Conservation (phyloP, 129 eudicot genomes). For the Centella asiatica region DNA sequence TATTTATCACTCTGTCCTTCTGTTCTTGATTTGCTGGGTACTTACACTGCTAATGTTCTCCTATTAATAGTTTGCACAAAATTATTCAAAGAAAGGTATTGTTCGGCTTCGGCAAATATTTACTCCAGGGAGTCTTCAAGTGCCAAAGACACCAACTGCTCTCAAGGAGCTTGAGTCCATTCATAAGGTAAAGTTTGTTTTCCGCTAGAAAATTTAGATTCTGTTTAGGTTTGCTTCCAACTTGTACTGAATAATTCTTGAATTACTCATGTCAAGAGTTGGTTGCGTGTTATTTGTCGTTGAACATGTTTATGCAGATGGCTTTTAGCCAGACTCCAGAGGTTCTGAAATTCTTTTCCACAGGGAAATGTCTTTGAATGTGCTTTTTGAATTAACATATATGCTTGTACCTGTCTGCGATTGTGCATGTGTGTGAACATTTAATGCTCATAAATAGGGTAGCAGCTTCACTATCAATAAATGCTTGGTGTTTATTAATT, state of each 20-base stretch:
- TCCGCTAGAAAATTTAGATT: neutral
- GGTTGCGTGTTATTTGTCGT: no score
- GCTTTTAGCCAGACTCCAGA: no score
- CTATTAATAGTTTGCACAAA: conserved; percentile 57
- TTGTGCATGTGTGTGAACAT: no score
- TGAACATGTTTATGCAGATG: no score
- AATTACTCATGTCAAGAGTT: neutral
- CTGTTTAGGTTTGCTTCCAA: neutral
- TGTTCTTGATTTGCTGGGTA: neutral
- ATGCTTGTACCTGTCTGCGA: no score
- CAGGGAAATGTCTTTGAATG: no score
- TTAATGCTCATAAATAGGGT: no score
- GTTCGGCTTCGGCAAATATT: conserved; percentile 87
- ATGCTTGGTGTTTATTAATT: neutral
- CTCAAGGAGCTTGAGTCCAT: conserved; percentile 94
- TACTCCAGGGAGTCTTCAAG: conserved; percentile 78
- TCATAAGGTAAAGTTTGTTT: conserved; percentile 59
- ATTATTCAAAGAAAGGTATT: conserved; percentile 58
- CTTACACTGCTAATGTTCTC: conserved; percentile 4
- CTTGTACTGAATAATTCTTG: neutral
- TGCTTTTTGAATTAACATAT: no score
- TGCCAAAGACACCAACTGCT: conserved; percentile 61
- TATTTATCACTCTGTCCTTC: conserved; percentile 10
- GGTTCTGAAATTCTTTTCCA: no score
- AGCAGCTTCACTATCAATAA: neutral